A percentile compares a stretch with the other conserved stretches of the same genome.
These are phyloP conservation scores for Closterium sp. DNA, from an alignment of 139 green algal genomes.

Conservation along the genomic window DNA sequence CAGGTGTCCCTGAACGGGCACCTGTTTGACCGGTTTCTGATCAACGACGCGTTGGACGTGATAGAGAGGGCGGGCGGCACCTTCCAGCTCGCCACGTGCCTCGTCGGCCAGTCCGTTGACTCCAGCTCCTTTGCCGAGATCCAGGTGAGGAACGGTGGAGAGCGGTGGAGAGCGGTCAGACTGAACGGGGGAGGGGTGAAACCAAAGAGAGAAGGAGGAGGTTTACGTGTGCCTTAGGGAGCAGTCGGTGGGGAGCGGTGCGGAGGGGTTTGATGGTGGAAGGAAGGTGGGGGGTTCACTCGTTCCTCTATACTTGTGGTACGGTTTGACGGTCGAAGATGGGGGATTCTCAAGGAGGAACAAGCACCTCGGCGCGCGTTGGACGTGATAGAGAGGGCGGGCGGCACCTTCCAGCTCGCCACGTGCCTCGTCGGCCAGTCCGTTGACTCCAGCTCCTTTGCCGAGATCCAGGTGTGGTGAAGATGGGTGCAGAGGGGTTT, in stretches of 20 bases:
- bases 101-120: conserved; percentile 12
- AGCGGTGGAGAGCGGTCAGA: background rate
- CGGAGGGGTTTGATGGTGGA: too few relatives aligned
- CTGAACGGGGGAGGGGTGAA: too few relatives aligned
- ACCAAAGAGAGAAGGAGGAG: too few relatives aligned
- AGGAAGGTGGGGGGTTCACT: too few relatives aligned
- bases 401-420: conserved; percentile 25
- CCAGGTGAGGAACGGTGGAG: background rate
- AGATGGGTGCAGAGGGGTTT: too few relatives aligned
- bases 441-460: too few relatives aligned
- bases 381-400: conserved; percentile 31
- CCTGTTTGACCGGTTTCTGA: conserved; percentile 44
- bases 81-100: conserved; percentile 30
- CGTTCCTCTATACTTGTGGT: too few relatives aligned
- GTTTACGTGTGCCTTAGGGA: background rate
- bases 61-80: conserved; percentile 20
- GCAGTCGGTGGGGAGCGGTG: too few relatives aligned
- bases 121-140: conserved; percentile 22
- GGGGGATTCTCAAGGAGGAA: too few relatives aligned
- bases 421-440: conserved; percentile 26
- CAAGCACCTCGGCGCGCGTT: too few relatives aligned
- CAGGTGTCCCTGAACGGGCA: conserved; percentile 40
- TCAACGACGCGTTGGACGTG: conserved; percentile 45
- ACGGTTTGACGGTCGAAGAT: too few relatives aligned
- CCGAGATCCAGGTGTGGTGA: too few relatives aligned